phyloP scores from a whole-genome alignment of 495 filamentous ascomycete genomes.

The Lasiosphaeria ovina region DNA sequence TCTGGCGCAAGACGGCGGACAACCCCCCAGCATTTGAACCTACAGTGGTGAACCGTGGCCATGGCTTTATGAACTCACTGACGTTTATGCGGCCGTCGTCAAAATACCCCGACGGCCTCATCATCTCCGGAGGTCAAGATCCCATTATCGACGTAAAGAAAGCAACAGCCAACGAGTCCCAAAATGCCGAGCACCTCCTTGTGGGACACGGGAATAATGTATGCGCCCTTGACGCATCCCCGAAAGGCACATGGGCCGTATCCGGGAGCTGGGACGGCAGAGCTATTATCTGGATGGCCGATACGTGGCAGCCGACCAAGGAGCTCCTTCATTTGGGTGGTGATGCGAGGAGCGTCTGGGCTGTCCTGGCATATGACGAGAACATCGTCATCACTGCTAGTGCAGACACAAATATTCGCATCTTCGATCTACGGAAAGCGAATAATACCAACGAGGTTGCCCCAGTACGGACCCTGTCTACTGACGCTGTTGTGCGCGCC shows the following conservation, averaged over 20 bases:
- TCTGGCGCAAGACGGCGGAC: slow-evolving; percentile 66
- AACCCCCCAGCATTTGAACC: slow-evolving; percentile 71
- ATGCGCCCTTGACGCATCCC: slow-evolving; percentile 76
- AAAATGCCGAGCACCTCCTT: slow-evolving; percentile 81
- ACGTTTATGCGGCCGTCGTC: slow-evolving; percentile 71
- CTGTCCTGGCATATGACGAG: slow-evolving; percentile 78
- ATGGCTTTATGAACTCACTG: slow-evolving; percentile 81
- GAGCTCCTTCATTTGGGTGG: slow-evolving; percentile 71
- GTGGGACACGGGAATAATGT: slow-evolving; percentile 85
- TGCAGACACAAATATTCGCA: slow-evolving; percentile 83
- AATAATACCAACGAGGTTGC: slow-evolving; percentile 70
- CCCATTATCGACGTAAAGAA: slow-evolving; percentile 87
- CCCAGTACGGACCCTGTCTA: slow-evolving; percentile 70
- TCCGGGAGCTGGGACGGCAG: slow-evolving; percentile 96
- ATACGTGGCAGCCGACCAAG: slow-evolving; percentile 64
- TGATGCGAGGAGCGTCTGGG: slow-evolving; percentile 76
- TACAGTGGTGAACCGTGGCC: slow-evolving; percentile 69
- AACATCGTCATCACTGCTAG: slow-evolving; percentile 85
- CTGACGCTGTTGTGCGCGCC: slow-evolving; percentile 80
- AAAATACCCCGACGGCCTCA: slow-evolving; percentile 71
- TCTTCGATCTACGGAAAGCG: slow-evolving; percentile 68
- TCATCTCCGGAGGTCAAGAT: slow-evolving; percentile 85
- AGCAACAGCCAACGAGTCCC: slow-evolving; percentile 55
- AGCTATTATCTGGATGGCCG: slow-evolving; percentile 72
- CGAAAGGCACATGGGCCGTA: slow-evolving; percentile 68